Evolutionary conservation across 2,329 filamentous ascomycete genomes (phyloP).

Genomic region (Aspergillus fischeri): DNA sequence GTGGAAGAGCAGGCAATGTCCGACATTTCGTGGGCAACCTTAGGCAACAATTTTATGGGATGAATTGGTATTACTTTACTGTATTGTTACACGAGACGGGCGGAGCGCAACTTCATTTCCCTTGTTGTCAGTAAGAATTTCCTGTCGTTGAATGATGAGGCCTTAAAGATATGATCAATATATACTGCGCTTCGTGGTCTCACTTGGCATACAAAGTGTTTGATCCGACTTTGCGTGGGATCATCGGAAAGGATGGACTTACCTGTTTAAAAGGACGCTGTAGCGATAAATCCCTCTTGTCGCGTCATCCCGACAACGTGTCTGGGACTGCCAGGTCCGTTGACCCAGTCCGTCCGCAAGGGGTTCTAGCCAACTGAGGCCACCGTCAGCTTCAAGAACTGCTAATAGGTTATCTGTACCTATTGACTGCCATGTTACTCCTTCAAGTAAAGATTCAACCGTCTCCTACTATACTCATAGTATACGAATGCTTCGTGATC

Average conservation of each 20-base stretch:
- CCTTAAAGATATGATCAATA: too few relatives aligned
- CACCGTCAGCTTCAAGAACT: neutral
- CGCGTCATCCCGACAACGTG: neutral
- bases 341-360: neutral
- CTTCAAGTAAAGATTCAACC: too few relatives aligned
- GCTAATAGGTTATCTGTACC: neutral
- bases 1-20: neutral
- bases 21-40: neutral
- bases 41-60: neutral
- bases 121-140: too few relatives aligned
- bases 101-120: neutral
- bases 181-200: too few relatives aligned
- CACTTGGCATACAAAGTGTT: neutral
- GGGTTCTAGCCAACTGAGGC: neutral
- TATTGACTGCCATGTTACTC: neutral
- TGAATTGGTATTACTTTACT: neutral
- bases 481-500: too few relatives aligned
- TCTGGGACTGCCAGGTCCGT: neutral
- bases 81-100: neutral
- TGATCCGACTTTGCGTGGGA: neutral
- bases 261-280: neutral
- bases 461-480: too few relatives aligned
- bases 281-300: neutral
- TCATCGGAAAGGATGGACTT: neutral
- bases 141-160: too few relatives aligned